Evolutionary conservation across 2,329 filamentous ascomycete genomes (phyloP).

Genomic region (Pseudonectria foliicola): DNA sequence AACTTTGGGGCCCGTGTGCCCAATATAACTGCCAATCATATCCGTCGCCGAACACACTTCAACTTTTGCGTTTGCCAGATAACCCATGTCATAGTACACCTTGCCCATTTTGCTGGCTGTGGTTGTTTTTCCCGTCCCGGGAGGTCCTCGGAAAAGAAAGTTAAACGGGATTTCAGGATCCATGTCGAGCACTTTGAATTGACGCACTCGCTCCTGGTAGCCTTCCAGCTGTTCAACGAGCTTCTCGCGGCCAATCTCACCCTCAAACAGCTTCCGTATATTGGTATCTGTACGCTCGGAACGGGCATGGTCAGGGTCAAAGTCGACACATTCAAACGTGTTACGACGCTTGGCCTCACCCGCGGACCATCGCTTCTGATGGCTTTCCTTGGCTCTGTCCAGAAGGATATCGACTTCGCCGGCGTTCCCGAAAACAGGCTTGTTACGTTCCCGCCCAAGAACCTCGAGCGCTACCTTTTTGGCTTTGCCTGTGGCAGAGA

Average conservation of each 20-base stretch:
- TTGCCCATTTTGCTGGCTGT: constrained; percentile 69
- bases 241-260: constrained; percentile 49
- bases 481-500: constrained; percentile 44
- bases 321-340: constrained; percentile 68
- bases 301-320: constrained; percentile 58
- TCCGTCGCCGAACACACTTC: constrained; percentile 62
- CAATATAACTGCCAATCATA: constrained; percentile 60
- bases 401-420: constrained; percentile 57
- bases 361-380: constrained; percentile 15
- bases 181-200: constrained; percentile 18
- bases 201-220: constrained; percentile 41
- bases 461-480: constrained; percentile 50
- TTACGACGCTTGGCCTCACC: constrained; percentile 33
- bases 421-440: constrained; percentile 66
- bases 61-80: constrained; percentile 53
- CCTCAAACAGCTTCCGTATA: constrained; percentile 47
- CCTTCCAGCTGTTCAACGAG: constrained; percentile 46
- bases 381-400: constrained; percentile 11
- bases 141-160: constrained; percentile 60
- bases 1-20: constrained; percentile 63
- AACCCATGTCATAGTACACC: constrained; percentile 67
- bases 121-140: constrained; percentile 67
- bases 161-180: constrained; percentile 52
- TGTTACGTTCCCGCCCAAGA: constrained; percentile 52
- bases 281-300: constrained; percentile 34